Conservation (phyloP, 2,329 filamentous ascomycete species). For the Curvularia spicifera region DNA sequence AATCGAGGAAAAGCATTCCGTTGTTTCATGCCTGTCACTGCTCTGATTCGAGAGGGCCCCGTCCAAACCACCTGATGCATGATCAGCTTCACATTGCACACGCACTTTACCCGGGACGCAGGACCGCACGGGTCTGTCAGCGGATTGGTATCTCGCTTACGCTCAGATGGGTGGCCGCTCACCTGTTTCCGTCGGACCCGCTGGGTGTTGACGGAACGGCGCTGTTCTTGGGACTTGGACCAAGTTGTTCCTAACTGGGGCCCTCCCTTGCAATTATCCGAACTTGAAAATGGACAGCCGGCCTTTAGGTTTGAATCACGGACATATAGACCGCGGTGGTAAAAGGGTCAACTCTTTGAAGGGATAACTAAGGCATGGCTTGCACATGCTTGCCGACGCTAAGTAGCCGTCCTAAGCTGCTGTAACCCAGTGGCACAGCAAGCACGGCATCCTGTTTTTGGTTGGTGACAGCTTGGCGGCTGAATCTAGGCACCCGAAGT, state of each 20-base stretch:
- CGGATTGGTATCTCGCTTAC: conserved; percentile 29
- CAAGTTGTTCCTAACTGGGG: background rate
- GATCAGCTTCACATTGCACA: conserved; percentile 23
- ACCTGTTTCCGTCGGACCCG: conserved; percentile 15
- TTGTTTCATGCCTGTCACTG: conserved; percentile 5
- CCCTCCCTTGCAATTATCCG: background rate
- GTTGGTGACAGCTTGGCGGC: background rate
- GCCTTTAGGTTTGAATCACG: background rate
- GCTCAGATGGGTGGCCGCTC: conserved; percentile 20
- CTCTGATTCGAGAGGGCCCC: conserved; percentile 28
- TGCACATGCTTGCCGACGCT: conserved; percentile 2
- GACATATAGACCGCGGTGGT: background rate
- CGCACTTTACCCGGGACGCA: conserved; percentile 41
- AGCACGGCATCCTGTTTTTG: conserved; percentile 1
- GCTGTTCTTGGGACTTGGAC: conserved; percentile 8
- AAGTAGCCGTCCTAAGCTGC: background rate
- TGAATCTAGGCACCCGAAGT: background rate
- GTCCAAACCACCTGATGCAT: conserved; percentile 19
- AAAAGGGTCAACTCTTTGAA: background rate
- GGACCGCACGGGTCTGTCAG: conserved; percentile 34
- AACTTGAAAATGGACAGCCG: background rate
- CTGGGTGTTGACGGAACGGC: conserved; percentile 11
- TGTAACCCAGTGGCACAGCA: conserved; percentile 6
- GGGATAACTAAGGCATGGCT: background rate
- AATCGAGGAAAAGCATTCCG: conserved; percentile 27